phyloP scores from a whole-genome alignment of 768 basidiomycete species.

The Sporobolomyces phaffii region DNA sequence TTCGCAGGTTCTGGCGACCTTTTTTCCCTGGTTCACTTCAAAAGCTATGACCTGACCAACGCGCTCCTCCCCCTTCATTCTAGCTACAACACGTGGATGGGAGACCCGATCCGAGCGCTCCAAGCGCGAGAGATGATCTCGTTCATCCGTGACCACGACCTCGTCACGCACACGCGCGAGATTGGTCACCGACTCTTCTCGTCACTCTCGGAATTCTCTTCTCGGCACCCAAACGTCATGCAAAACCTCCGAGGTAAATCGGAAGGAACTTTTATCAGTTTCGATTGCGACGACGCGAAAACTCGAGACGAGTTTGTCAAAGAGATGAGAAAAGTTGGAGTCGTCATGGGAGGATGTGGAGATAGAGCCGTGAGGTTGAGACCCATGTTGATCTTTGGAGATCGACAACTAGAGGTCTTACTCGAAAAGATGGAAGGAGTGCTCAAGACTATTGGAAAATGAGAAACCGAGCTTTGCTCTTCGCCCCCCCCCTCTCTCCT shows the following conservation, averaged over 20 bases:
- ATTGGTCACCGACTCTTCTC: constrained; percentile 44
- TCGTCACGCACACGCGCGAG: constrained; percentile 46
- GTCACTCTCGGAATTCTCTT: constrained; percentile 35
- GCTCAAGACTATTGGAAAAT: background rate
- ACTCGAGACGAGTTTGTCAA: constrained; percentile 45
- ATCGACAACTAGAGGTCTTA: constrained; percentile 40
- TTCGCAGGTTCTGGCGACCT: too few relatives aligned
- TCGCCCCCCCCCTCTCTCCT: background rate
- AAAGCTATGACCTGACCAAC: too few relatives aligned
- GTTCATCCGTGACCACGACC: constrained; percentile 46
- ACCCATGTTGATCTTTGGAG: constrained; percentile 44
- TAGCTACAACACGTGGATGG: constrained; percentile 46
- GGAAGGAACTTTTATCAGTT: constrained; percentile 49
- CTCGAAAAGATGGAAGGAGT: constrained; percentile 8
- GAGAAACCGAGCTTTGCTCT: background rate
- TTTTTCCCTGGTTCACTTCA: too few relatives aligned
- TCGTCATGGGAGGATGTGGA: constrained; percentile 48
- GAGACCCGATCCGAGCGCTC: constrained; percentile 48
- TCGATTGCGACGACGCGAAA: constrained; percentile 44
- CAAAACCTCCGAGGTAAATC: constrained; percentile 43
- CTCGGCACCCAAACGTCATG: constrained; percentile 1
- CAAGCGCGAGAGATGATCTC: constrained; percentile 48
- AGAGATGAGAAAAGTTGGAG: constrained; percentile 45
- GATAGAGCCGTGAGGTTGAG: constrained; percentile 36
- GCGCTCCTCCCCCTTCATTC: too few relatives aligned